Evolutionary conservation across 768 basidiomycete species (phyloP), one percentile per base, ranked within the genome.

Genomic region (Rickenella mellea): DNA sequence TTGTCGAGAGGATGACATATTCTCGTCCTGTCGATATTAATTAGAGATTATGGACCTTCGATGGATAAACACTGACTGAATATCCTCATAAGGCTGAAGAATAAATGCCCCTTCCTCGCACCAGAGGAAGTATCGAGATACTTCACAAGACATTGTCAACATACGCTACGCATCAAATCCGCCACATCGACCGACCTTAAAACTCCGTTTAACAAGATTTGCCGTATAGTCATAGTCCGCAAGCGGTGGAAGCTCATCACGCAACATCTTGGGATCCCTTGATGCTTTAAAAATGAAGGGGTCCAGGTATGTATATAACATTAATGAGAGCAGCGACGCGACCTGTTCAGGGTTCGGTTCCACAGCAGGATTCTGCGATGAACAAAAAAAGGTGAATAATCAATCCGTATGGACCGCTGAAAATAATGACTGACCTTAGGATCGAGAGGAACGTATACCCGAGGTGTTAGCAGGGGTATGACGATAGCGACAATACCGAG

Each of bases 271-370:
- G 0, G 59, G 48, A 12, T 57, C 33, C 0, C 57, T 48, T 32
- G 57, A 63, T 0, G 62, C 65, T 5, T 47, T 35, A 27, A 44
- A 52, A 17, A 68, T 51, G n/a, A 59, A 28, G 1, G 51, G 51
- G 30, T 70, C 65, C 51, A 73, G 51, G 57, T 60, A 73, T 22
- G 51, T 51, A 52, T 65, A 71, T 21, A 62, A 53, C n/a, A 65
- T 19, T 44, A 65, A 52, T 5, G 64, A 69, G n/a, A 67, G 44
- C 31, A 58, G 51, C 1, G 66, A 66, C 2, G 69, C 64, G 5
- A 67, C 70, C 43, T 72, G 71, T 49, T 75, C 71, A 0, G 69
- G 66, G 41, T 61, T 61, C 1, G 60, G 55, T 22, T 51, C 46
- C 14, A 38, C 29, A 2, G 29, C 9, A 12, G 44, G 41, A 24